A percentile compares a stretch with the other conserved stretches of the same genome.
Conservation (phyloP, 495 filamentous ascomycete genomes). For the Pyronema omphalodes region DNA sequence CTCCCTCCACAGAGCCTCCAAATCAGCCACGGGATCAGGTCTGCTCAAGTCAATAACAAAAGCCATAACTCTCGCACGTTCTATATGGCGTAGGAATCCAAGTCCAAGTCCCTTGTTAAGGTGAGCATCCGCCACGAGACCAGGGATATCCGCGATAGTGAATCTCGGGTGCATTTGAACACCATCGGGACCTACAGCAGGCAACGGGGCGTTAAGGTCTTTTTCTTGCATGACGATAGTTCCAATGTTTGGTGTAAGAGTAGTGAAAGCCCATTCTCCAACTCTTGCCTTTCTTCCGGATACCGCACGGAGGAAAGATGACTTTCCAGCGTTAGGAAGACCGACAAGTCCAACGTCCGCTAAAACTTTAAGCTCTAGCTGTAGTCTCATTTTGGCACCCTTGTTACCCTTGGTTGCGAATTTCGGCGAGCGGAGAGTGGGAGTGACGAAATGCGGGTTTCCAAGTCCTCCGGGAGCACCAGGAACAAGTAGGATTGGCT, state of each 20-base stretch:
- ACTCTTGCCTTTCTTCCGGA: slow-evolving; percentile 73
- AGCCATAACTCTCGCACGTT: slow-evolving; percentile 76
- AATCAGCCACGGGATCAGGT: slow-evolving; percentile 55
- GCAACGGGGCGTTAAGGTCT: slow-evolving; percentile 35
- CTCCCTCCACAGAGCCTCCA: slow-evolving; percentile 75
- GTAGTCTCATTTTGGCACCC: slow-evolving; percentile 57
- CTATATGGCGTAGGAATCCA: slow-evolving; percentile 82
- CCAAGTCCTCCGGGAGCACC: slow-evolving; percentile 79
- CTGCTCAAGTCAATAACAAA: slow-evolving; percentile 79
- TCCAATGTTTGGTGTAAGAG: slow-evolving; percentile 80
- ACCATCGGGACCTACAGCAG: slow-evolving; percentile 18
- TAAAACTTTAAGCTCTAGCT: slow-evolving; percentile 84
- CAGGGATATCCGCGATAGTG: slow-evolving; percentile 91
- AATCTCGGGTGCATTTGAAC: slow-evolving; percentile 43
- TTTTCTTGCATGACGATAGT: slow-evolving; percentile 80
- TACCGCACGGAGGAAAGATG: slow-evolving; percentile 71
- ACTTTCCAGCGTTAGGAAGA: slow-evolving; percentile 90
- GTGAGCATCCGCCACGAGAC: slow-evolving; percentile 76
- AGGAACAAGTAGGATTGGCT: slow-evolving; percentile 73
- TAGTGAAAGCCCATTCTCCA: slow-evolving; percentile 94
- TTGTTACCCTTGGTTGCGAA: slow-evolving; percentile 75
- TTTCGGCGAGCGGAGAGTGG: slow-evolving; percentile 48
- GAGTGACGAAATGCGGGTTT: slow-evolving; percentile 78
- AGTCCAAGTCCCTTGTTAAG: slow-evolving; percentile 81
- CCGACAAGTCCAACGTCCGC: slow-evolving; percentile 91